Conservation (phyloP, 2,329 filamentous ascomycete species). For the Endocalyx cinctus region DNA sequence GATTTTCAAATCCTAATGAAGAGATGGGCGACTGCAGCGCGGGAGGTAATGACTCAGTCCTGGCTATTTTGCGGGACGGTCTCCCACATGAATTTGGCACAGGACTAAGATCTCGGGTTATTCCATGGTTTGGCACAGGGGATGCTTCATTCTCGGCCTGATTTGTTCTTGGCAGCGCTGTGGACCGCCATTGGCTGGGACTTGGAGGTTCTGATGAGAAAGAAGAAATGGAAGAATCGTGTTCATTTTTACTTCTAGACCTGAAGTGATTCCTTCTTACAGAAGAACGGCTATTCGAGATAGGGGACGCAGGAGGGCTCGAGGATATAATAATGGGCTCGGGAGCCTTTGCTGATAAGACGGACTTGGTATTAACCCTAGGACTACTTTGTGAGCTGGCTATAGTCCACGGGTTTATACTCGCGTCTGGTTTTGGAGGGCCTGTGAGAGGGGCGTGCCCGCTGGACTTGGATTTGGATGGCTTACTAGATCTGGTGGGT, state of each 20-base stretch:
- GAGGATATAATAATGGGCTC: constrained; percentile 42
- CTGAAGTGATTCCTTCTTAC: constrained; percentile 3
- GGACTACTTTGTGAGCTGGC: constrained; percentile 38
- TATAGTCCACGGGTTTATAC: constrained; percentile 34
- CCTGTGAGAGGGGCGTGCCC: constrained; percentile 16
- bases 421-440: constrained; percentile 18
- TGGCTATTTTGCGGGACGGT: constrained; percentile 20
- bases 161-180: constrained; percentile 10
- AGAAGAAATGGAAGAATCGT: neutral
- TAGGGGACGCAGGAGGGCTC: constrained; percentile 35
- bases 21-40: constrained; percentile 14
- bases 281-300: constrained; percentile 19
- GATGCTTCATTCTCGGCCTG: neutral
- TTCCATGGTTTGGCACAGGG: neutral
- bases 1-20: constrained; percentile 12
- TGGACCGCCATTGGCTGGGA: constrained; percentile 10
- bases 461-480: constrained; percentile 17
- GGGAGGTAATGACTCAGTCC: constrained; percentile 24
- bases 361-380: constrained; percentile 27
- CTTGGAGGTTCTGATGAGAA: constrained; percentile 8
- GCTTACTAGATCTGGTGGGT: constrained; percentile 24
- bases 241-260: neutral
- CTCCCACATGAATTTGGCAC: constrained; percentile 11
- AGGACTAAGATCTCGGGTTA: constrained; percentile 10
- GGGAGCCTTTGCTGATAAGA: constrained; percentile 14